phyloP scores from a whole-genome alignment of 108 stramenopile species.

The Cyclostephanos tholiformis region DNA sequence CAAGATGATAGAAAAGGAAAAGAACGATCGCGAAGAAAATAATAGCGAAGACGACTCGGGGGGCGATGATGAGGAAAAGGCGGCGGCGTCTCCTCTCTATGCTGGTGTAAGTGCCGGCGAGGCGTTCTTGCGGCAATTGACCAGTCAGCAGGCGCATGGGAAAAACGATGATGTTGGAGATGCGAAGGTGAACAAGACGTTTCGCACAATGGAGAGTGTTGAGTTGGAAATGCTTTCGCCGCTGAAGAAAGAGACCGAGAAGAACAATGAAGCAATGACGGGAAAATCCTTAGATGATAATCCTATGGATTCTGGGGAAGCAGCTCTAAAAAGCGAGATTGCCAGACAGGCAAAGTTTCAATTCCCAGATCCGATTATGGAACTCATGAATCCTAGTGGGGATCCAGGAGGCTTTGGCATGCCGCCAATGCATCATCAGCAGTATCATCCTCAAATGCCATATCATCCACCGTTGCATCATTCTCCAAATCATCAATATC shows the following conservation, averaged over 20 bases:
- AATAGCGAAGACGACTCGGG: conserved; percentile 12
- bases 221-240: conserved; percentile 22
- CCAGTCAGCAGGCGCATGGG: conserved; percentile 2
- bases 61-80: conserved; percentile 1
- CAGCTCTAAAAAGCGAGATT: background rate
- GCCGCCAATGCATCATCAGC: conserved; percentile 10
- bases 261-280: background rate
- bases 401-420: conserved; percentile 24
- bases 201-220: conserved; percentile 31
- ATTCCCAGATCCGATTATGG: conserved; percentile 40
- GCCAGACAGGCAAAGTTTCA: conserved; percentile 13
- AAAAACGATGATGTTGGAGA: background rate
- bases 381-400: conserved; percentile 51
- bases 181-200: conserved; percentile 1
- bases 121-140: conserved; percentile 30
- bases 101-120: conserved; percentile 21
- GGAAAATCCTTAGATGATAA: conserved; percentile 1
- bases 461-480: conserved; percentile 25
- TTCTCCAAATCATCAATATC: conserved; percentile 8
- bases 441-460: conserved; percentile 24
- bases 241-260: background rate
- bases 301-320: background rate
- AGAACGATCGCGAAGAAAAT: background rate
- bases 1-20: background rate
- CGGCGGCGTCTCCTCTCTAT: no score